Evolutionary conservation across 805 yeast genomes (phyloP), one percentile per base, ranked within the genome.

Genomic region (Saturnispora halmiae): DNA sequence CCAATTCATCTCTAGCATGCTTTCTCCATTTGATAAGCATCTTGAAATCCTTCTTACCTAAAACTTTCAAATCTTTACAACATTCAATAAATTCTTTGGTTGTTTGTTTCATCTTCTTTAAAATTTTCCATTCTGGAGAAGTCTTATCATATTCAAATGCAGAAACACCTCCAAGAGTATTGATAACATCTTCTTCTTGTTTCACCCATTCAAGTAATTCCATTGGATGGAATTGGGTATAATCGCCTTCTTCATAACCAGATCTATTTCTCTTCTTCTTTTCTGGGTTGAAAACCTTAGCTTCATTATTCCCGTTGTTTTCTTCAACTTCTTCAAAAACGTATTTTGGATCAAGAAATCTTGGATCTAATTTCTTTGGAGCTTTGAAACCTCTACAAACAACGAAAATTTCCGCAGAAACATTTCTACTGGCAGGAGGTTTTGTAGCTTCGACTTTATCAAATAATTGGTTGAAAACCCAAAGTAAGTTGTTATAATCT

Each of bases 341-440:
- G 56, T 83, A 87, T 56, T 75, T 83, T 13, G 97, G 84, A 59
- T 92, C 98, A 46, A 92, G 67, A 42, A 92, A 68, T 54, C 94
- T 75, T 36, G 96, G 96, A 64, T 92, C 99, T 47, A 92, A 62
- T 59, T 82, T 86, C 60, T 88, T 85, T 36, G 99, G 98, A 11
- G 97, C 96, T 61, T 88, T 90, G 68, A 83, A 92, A 10, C 94
- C 94, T 60, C 79, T 79, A 65, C 99, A 92, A 28, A 88, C 96
- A 35, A 92, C 98, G 58, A 92, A 92, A 55, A 92, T 92, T 70
- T 92, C 99, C 2, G 99, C 99, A 58, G 97, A 90, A 26, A 92
- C 99, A 63, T 86, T 87, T 79, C 99, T 88, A 29, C 96, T 87
- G 7, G 97, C 88, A 7, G 99, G 97, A 6, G 99, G 99, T 58